Evolutionary conservation across 225 moss, liverwort and hornwort genomes (phyloP).

Genomic region (Polytrichum formosum): DNA sequence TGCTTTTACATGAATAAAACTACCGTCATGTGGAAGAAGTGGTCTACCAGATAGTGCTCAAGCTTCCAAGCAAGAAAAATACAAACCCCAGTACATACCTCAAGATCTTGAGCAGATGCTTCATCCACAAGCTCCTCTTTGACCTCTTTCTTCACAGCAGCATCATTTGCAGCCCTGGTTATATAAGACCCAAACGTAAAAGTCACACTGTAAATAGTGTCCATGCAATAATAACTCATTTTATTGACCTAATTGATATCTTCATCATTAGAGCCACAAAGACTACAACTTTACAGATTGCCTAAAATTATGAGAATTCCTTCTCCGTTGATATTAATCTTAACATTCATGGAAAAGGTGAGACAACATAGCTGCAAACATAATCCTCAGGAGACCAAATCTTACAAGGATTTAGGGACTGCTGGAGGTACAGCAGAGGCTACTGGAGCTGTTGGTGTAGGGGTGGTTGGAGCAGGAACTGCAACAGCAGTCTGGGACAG

Average conservation of each 20-base stretch:
- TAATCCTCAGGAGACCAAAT: background rate
- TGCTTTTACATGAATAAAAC: background rate
- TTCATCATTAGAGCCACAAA: too few species aligned
- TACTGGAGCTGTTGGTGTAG: conserved; percentile 31
- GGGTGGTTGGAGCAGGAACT: conserved; percentile 26
- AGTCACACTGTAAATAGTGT: background rate
- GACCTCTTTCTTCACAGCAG: conserved; percentile 28
- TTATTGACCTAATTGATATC: too few species aligned
- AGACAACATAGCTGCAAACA: background rate
- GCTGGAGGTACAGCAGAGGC: conserved; percentile 8
- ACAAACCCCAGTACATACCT: conserved; percentile 32
- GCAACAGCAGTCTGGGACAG: conserved; percentile 28
- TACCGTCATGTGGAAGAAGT: background rate
- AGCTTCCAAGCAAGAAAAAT: too few species aligned
- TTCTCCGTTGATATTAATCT: too few species aligned
- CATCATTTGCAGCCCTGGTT: conserved; percentile 41
- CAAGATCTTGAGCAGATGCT: conserved; percentile 80
- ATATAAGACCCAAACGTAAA: background rate
- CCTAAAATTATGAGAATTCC: too few species aligned
- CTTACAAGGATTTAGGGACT: conserved; percentile 33
- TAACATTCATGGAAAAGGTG: too few species aligned
- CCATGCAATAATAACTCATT: too few species aligned
- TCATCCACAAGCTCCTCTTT: conserved; percentile 61
- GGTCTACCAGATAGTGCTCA: too few species aligned
- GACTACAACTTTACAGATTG: too few species aligned